Conservation (phyloP, 768 basidiomycete genomes). For the Boletus eberwhitei region DNA sequence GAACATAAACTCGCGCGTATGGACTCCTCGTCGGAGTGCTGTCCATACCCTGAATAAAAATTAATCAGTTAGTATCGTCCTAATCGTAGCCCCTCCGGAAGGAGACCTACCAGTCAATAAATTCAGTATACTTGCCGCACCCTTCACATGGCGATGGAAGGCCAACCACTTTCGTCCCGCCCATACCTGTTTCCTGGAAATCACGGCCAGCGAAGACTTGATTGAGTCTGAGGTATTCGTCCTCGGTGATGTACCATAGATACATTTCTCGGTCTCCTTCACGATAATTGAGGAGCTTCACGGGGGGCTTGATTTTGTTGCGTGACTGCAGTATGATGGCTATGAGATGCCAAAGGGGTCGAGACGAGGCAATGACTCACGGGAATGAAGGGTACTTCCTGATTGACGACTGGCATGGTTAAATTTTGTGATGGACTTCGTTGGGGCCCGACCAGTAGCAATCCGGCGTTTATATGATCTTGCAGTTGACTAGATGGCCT, state of each 20-base stretch:
- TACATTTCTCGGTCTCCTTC: neutral
- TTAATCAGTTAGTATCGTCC: neutral
- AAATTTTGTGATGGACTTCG: neutral
- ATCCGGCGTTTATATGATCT: neutral
- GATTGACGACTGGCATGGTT: constrained; percentile 5
- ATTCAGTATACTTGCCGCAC: constrained; percentile 18
- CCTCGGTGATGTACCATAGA: constrained; percentile 20
- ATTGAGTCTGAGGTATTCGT: constrained; percentile 16
- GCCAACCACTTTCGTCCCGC: constrained; percentile 13
- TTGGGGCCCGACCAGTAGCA: no score
- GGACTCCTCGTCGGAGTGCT: constrained; percentile 15
- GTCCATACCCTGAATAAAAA: constrained; percentile 12
- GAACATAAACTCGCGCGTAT: constrained; percentile 17
- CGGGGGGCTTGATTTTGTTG: constrained; percentile 10
- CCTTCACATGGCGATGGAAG: constrained; percentile 4
- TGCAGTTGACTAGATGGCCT: neutral
- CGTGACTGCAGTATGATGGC: neutral
- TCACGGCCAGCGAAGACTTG: constrained; percentile 10
- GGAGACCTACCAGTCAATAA: constrained; percentile 7
- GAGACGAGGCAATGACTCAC: neutral
- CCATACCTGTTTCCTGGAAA: constrained; percentile 12
- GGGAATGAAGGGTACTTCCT: constrained; percentile 5
- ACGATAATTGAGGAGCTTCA: neutral
- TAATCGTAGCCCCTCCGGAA: neutral
- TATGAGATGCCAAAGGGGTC: neutral